Conservation (phyloP, 2,329 filamentous ascomycete species). For the Cladosporium sp. region DNA sequence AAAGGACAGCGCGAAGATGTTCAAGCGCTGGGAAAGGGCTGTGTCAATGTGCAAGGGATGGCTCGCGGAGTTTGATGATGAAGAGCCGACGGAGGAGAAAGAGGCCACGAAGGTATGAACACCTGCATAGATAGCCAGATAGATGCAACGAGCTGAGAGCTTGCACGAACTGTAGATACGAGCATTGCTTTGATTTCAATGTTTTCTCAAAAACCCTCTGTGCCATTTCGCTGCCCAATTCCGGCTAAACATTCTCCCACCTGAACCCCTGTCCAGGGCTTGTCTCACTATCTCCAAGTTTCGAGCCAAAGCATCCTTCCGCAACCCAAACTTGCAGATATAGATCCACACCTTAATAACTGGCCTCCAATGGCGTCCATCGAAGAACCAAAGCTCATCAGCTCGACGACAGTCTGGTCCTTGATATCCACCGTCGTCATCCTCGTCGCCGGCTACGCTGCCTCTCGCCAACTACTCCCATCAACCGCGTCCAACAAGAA, state of each 20-base stretch:
- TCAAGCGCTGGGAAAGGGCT: slow-evolving; percentile 69
- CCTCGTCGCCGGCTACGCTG: slow-evolving; percentile 49
- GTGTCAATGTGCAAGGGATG: slow-evolving; percentile 77
- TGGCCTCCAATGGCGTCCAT: neutral
- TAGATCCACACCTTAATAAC: neutral
- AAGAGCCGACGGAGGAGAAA: slow-evolving; percentile 16
- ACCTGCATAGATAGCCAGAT: neutral
- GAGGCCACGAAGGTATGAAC: slow-evolving; percentile 11
- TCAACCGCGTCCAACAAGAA: slow-evolving; percentile 50
- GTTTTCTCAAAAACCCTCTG: no score
- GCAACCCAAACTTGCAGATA: neutral
- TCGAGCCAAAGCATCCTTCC: no score
- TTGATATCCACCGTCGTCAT: slow-evolving; percentile 52
- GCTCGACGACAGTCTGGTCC: slow-evolving; percentile 51
- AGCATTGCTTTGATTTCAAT: neutral
- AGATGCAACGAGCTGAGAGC: no score
- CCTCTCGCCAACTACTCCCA: slow-evolving; percentile 50
- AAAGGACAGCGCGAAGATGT: slow-evolving; percentile 57
- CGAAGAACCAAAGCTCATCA: slow-evolving; percentile 30
- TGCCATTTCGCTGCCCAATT: no score
- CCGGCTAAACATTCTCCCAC: no score
- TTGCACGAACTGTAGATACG: neutral
- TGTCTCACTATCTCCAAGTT: no score
- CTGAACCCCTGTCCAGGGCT: no score
- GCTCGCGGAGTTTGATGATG: slow-evolving; percentile 44